Base-by-base conservation (phyloP, 179 eudicot species). In the Drosera spatulata region DNA sequence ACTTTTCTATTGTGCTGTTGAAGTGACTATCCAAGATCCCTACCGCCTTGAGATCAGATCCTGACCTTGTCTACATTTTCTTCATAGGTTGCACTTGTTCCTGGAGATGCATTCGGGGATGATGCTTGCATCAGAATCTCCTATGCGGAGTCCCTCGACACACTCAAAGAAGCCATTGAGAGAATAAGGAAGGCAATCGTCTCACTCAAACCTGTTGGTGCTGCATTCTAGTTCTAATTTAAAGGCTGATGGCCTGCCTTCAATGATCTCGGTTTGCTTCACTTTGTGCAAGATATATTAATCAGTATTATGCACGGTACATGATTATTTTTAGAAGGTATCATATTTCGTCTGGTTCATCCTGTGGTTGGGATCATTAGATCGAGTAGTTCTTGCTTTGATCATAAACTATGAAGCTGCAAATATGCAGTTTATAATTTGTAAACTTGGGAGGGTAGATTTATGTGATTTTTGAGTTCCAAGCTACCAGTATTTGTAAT, bases 41-140 rank as follows among this genome's bases (percentile, higher is more conserved):
- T 46, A 46, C 11, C 11, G 49, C 11, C 11, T 46, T 46, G 49
- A 46, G 11, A 46, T 46, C 11, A 6, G 7, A 46, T 46, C 11
- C 2, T 46, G 49, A 46, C 11, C 49, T 46, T 46, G 49, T 46
- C 49, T 6, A 46, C 11, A 10, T 46, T 14, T 14, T 14, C 13
- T 65, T 58, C 15, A 9, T 79, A 89, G 97, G 95, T 89, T 38
- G 95, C 97, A 7, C 73, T 89, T 51, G 93, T 89, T 48, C 95
- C 93, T 0, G 97, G 97, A 4, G 82, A 78, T 65, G 97, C 97
- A 46, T 90, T 90, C 65, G 97, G 95, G 9, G 91, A 90, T 55
- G 97, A 90, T 66, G 80, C 55, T 33, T 90, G 97, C 77, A 73
- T 90, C 49, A 72, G 97, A 6, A 84, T 89, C 59, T 90, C 97